These are phyloP conservation scores for Geum urbanum DNA, from an alignment of 306 rosid species.

Conservation along the genomic window DNA sequence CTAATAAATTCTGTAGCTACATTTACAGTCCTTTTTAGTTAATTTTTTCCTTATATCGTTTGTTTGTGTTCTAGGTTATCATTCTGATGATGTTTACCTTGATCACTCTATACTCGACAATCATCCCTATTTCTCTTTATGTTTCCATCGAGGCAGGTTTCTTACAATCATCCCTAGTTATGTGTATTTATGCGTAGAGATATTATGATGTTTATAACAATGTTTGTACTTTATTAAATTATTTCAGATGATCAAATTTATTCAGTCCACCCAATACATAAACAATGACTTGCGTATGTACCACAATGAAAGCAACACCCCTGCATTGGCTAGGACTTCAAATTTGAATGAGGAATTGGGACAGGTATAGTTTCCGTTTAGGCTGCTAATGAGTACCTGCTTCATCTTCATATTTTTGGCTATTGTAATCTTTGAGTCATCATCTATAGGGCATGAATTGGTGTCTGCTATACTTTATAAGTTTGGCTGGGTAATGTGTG, in stretches of 20 bases:
- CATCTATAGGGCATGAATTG: background rate
- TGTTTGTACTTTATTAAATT: conserved; percentile 20
- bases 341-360: conserved; percentile 99
- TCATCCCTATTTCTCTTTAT: conserved; percentile 95
- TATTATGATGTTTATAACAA: conserved; percentile 17
- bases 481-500: background rate
- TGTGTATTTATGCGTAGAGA: conserved; percentile 26
- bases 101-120: conserved; percentile 81
- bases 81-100: conserved; percentile 89
- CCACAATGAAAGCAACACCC: conserved; percentile 83
- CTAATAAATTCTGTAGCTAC: conserved; percentile 22
- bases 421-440: background rate
- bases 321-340: conserved; percentile 96
- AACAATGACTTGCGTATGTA: conserved; percentile 89
- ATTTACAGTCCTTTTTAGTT: background rate
- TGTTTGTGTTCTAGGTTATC: conserved; percentile 58
- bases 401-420: background rate
- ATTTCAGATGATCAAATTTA: conserved; percentile 92
- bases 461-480: background rate
- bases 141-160: conserved; percentile 92
- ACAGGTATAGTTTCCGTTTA: conserved; percentile 49
- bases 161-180: conserved; percentile 72
- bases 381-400: background rate
- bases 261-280: conserved; percentile 91
- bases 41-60: conserved; percentile 24